Conservation (phyloP, 2,329 filamentous ascomycete genomes). For the Cladorrhinum sp. region DNA sequence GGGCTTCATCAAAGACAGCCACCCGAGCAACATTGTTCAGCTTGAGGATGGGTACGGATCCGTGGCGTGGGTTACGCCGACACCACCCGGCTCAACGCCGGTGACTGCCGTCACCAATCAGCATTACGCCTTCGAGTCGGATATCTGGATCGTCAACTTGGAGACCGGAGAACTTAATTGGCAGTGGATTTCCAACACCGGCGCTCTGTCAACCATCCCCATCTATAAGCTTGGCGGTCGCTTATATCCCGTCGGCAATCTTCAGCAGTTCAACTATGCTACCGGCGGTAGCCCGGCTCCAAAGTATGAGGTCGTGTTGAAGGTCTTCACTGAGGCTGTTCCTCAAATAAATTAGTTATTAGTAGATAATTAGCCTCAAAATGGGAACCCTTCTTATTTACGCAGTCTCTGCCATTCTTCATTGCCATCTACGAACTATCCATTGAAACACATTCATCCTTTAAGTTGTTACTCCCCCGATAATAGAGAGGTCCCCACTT, state of each 20-base stretch:
- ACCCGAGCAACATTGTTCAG: slow-evolving; percentile 5
- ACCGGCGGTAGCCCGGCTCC: slow-evolving; percentile 2
- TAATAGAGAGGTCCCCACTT: too few species aligned
- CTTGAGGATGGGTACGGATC: slow-evolving; percentile 9
- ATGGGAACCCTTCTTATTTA: too few species aligned
- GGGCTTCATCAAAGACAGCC: slow-evolving; percentile 9
- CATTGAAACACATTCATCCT: too few species aligned
- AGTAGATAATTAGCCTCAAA: too few species aligned
- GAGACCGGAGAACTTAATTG: slow-evolving; percentile 10
- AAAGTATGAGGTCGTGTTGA: slow-evolving; percentile 12
- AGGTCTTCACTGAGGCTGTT: not conserved
- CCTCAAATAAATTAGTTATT: too few species aligned
- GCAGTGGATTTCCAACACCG: slow-evolving; percentile 14
- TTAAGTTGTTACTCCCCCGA: too few species aligned
- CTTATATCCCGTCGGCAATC: slow-evolving; percentile 15
- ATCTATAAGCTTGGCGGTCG: slow-evolving; percentile 14
- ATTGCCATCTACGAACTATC: too few species aligned
- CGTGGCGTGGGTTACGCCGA: not conserved
- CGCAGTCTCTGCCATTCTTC: too few species aligned
- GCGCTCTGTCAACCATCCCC: slow-evolving; percentile 7
- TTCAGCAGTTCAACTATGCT: slow-evolving; percentile 4
- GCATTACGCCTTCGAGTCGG: slow-evolving; percentile 9
- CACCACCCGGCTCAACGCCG: slow-evolving; percentile 8
- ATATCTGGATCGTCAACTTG: slow-evolving; percentile 15
- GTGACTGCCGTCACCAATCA: not conserved